A percentile compares a stretch with the other conserved stretches of the same genome.
Conservation (phyloP, 2,329 filamentous ascomycete genomes). For the Aspergillus vadensis region DNA sequence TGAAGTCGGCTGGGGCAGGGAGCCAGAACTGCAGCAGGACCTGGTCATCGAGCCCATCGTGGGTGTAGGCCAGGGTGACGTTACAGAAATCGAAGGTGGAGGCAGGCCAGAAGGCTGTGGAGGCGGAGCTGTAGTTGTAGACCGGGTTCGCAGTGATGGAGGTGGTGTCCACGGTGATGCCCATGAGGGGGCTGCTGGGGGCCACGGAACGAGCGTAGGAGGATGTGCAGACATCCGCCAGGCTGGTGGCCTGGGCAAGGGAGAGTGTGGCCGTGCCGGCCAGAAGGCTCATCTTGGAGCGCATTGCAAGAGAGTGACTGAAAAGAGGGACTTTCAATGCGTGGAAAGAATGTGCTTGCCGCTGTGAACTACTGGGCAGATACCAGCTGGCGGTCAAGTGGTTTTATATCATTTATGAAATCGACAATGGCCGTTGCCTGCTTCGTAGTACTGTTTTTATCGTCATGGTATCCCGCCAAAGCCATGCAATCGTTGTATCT, state of each 20-base stretch:
- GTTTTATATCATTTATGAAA: neutral
- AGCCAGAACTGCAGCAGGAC: conserved; percentile 42
- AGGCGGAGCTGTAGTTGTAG: conserved; percentile 36
- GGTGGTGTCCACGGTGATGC: conserved; percentile 46
- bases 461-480: neutral
- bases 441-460: neutral
- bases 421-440: neutral
- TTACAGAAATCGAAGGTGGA: conserved; percentile 39
- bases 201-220: conserved; percentile 47
- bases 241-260: neutral
- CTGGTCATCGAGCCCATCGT: conserved; percentile 43
- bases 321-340: neutral
- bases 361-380: neutral
- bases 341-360: neutral
- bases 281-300: neutral
- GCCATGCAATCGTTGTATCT: neutral
- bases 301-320: neutral
- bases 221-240: conserved; percentile 45
- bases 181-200: conserved; percentile 45
- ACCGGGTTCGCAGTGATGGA: conserved; percentile 44
- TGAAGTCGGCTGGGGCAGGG: conserved; percentile 35
- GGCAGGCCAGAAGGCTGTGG: conserved; percentile 25
- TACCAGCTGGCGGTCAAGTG: neutral
- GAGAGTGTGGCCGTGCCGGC: neutral
- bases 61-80: conserved; percentile 46